Conservation (phyloP, 345 rosid species). For the Linum tenue region DNA sequence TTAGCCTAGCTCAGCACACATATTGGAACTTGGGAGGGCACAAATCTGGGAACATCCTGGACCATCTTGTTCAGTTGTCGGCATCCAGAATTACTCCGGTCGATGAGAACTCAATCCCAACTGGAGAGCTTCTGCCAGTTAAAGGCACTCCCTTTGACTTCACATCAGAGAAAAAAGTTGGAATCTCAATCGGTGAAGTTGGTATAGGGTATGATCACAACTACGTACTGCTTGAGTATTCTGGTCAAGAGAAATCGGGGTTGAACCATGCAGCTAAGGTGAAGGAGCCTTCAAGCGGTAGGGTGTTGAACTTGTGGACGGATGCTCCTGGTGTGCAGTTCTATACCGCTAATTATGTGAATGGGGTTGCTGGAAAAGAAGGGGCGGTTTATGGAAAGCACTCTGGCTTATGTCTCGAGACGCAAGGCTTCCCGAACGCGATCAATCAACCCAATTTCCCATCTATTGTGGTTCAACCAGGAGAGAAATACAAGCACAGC, state of each 20-base stretch:
- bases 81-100: not conserved
- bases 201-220: conserved; percentile 7
- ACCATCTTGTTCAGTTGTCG: conserved; percentile 3
- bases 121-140: conserved; percentile 2
- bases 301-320: conserved; percentile 5
- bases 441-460: not conserved
- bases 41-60: not conserved
- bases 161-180: conserved; percentile 4
- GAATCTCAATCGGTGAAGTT: conserved; percentile 4
- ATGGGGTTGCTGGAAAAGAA: conserved; percentile 4
- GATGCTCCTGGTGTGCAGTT: conserved; percentile 9
- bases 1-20: conserved; percentile 6
- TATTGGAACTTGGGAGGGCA: conserved; percentile 7
- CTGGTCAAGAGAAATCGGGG: not conserved
- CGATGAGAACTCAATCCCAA: conserved; percentile 2
- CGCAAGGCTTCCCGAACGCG: conserved; percentile 3
- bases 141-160: conserved; percentile 9
- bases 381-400: conserved; percentile 2
- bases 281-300: conserved; percentile 3
- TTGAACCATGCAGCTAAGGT: conserved; percentile 8
- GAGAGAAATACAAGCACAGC: conserved; percentile 4
- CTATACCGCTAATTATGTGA: conserved; percentile 3
- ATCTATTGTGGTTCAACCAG: not conserved
- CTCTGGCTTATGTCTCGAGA: conserved; percentile 6
- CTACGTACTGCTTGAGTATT: not conserved